phyloP scores from a whole-genome alignment of 1,284 basidiomycete genomes.

The Uromyces viciae-fabae region DNA sequence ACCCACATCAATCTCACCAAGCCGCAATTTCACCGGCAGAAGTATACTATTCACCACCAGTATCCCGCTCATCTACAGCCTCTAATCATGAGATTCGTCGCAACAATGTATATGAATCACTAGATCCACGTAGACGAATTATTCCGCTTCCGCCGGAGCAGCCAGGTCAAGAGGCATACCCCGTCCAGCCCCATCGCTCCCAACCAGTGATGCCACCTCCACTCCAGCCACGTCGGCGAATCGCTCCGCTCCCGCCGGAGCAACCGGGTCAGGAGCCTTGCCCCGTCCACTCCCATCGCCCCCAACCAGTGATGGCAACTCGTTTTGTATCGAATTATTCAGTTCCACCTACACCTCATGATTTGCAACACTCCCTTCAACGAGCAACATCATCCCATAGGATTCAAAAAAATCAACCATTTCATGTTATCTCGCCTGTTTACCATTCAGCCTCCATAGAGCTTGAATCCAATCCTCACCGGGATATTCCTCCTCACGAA shows the following conservation, averaged over 20 bases:
- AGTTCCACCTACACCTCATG: background rate
- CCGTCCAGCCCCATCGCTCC: background rate
- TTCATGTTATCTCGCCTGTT: background rate
- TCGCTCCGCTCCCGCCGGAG: background rate
- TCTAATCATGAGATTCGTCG: background rate
- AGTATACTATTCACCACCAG: background rate
- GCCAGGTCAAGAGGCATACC: background rate
- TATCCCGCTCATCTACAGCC: background rate
- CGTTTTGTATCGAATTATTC: constrained; percentile 7
- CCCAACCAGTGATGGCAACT: background rate
- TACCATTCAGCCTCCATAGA: background rate
- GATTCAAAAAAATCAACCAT: background rate
- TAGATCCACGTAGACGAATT: background rate
- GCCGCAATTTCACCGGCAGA: background rate
- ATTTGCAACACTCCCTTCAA: background rate
- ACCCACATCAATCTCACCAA: background rate
- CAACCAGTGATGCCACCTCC: background rate
- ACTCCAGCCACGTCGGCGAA: background rate
- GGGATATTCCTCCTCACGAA: background rate
- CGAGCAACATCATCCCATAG: background rate
- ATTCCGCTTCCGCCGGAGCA: background rate
- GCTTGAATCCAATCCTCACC: background rate
- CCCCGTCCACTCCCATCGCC: background rate
- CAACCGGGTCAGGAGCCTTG: background rate
- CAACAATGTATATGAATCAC: background rate